A percentile compares a stretch with the other conserved stretches of the same genome.
phyloP scores from a whole-genome alignment of 139 green algal genomes.

The Chlorella vulgaris region DNA sequence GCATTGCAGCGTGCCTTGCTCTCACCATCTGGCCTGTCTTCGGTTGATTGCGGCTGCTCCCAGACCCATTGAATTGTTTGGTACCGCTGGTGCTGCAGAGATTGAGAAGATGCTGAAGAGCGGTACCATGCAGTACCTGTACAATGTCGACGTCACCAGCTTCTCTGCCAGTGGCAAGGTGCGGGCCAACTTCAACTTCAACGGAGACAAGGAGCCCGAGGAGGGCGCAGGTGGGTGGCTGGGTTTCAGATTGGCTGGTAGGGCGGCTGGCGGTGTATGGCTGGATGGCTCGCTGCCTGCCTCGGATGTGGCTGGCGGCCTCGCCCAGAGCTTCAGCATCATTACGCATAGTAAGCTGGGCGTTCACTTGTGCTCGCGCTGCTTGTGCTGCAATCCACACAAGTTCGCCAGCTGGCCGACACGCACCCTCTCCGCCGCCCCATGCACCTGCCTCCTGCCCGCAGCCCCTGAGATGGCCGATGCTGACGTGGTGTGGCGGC shows the following conservation, averaged over 20 bases:
- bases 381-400: too few relatives aligned
- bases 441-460: neutral
- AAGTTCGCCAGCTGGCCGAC: too few relatives aligned
- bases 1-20: too few relatives aligned
- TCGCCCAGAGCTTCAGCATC: neutral
- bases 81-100: too few relatives aligned
- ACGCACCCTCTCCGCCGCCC: neutral
- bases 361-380: neutral
- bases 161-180: constrained; percentile 26
- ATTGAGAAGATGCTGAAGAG: constrained; percentile 47
- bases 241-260: neutral
- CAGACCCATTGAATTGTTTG: too few relatives aligned
- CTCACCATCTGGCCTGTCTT: too few relatives aligned
- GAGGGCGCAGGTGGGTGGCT: neutral
- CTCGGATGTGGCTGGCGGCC: too few relatives aligned
- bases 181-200: constrained; percentile 64
- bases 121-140: constrained; percentile 56
- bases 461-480: constrained; percentile 52
- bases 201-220: constrained; percentile 19
- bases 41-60: too few relatives aligned
- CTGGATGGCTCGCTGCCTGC: too few relatives aligned
- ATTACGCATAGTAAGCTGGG: too few relatives aligned
- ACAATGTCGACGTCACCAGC: constrained; percentile 70
- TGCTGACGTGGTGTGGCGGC: constrained; percentile 52
- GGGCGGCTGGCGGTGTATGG: too few relatives aligned